phyloP scores from a whole-genome alignment of 2,329 filamentous ascomycete genomes.

The Beauveria scarabaeidicola region DNA sequence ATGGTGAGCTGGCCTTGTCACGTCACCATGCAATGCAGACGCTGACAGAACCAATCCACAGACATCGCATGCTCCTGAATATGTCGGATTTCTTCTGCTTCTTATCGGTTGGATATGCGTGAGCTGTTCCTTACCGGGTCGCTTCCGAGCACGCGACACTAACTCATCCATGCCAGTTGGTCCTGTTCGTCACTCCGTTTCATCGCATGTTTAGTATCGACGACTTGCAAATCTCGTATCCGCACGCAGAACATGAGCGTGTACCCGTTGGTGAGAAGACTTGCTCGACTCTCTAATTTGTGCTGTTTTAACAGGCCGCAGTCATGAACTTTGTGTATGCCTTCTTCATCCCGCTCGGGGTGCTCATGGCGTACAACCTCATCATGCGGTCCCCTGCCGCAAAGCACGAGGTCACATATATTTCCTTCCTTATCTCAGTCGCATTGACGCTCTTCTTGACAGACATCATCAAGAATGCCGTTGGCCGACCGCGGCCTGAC shows the following conservation, averaged over 20 bases:
- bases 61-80: slow-evolving; percentile 83
- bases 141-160: not conserved
- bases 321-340: slow-evolving; percentile 74
- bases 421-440: slow-evolving; percentile 71
- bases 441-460: slow-evolving; percentile 76
- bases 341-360: slow-evolving; percentile 57
- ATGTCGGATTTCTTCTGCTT: slow-evolving; percentile 68
- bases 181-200: slow-evolving; percentile 61
- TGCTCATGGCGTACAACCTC: slow-evolving; percentile 59
- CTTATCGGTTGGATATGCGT: slow-evolving; percentile 58
- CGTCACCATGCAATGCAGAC: not conserved
- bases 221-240: slow-evolving; percentile 76
- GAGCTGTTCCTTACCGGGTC: slow-evolving; percentile 17
- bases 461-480: slow-evolving; percentile 82
- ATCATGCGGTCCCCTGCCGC: slow-evolving; percentile 55
- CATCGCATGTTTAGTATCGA: slow-evolving; percentile 91
- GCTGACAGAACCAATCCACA: slow-evolving; percentile 22
- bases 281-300: not conserved
- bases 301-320: slow-evolving; percentile 19
- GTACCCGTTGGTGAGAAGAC: slow-evolving; percentile 61
- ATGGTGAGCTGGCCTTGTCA: slow-evolving; percentile 28
- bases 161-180: slow-evolving; percentile 18
- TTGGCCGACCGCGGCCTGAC: slow-evolving; percentile 62
- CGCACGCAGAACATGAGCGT: slow-evolving; percentile 74
- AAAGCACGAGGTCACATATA: slow-evolving; percentile 76